phyloP scores from a whole-genome alignment of 495 filamentous ascomycete species.

The Penicillium coffeae region DNA sequence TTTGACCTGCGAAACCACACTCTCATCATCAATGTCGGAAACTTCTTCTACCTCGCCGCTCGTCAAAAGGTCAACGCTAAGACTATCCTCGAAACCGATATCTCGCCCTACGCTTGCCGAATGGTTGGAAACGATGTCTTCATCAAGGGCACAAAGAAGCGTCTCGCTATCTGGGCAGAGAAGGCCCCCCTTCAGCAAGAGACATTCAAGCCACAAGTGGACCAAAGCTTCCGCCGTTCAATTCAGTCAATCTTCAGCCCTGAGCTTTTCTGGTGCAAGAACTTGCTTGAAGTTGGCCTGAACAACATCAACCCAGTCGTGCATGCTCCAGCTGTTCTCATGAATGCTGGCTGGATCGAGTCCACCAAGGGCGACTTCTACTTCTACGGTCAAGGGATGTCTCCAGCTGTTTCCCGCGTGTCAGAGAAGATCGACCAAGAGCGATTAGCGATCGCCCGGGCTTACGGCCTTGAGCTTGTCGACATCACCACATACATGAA shows the following conservation, averaged over 20 bases:
- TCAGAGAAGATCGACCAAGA: conserved; percentile 14
- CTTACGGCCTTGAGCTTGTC: conserved; percentile 12
- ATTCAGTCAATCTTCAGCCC: conserved; percentile 16
- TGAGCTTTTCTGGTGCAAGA: conserved; percentile 13
- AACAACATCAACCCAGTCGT: conserved; percentile 21
- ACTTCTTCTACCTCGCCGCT: conserved; percentile 19
- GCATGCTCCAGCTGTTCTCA: conserved; percentile 15
- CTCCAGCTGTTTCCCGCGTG: conserved; percentile 14
- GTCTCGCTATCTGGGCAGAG: conserved; percentile 17
- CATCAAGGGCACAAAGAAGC: conserved; percentile 17
- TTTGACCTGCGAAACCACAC: conserved; percentile 14
- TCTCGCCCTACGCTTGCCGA: conserved; percentile 15
- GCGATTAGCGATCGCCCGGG: conserved; percentile 14
- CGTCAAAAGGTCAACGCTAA: conserved; percentile 16
- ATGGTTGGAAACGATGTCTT: conserved; percentile 10
- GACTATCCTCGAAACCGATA: conserved; percentile 17
- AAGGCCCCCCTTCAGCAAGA: conserved; percentile 11
- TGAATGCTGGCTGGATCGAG: conserved; percentile 20
- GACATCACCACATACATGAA: conserved; percentile 17
- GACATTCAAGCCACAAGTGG: conserved; percentile 1
- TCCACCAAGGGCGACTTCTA: conserved; percentile 19
- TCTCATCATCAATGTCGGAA: conserved; percentile 19
- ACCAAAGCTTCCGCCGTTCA: conserved; percentile 4
- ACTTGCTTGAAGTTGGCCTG: conserved; percentile 14
- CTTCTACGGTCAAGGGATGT: conserved; percentile 20